Evolutionary conservation across 108 stramenopile species (phyloP).

Genomic region (Nannochloropsis gaditana): DNA sequence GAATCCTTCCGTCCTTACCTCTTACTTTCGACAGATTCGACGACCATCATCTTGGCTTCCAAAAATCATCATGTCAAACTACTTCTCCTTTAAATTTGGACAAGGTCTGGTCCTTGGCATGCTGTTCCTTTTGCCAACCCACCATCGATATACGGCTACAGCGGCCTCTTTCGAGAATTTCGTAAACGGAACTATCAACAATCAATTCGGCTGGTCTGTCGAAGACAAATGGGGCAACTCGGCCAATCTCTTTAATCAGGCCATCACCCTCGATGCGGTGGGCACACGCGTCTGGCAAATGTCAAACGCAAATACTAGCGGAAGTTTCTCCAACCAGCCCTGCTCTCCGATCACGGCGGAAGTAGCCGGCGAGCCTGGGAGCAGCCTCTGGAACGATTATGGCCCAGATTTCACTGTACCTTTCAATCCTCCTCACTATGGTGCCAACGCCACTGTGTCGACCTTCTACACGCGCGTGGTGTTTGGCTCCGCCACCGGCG

Average conservation of each 20-base stretch:
- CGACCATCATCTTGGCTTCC: too few relatives aligned
- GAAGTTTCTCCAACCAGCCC: not conserved
- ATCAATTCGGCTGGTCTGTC: not conserved
- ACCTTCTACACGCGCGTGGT: constrained; percentile 2
- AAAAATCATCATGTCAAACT: too few relatives aligned
- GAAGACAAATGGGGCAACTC: not conserved
- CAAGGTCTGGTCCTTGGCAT: too few relatives aligned
- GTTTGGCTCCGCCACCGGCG: not conserved
- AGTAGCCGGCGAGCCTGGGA: not conserved
- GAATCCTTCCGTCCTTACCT: too few relatives aligned
- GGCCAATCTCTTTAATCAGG: not conserved
- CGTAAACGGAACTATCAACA: not conserved
- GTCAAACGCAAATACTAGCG: not conserved
- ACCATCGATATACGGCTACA: not conserved
- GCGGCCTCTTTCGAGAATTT: not conserved
- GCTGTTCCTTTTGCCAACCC: not conserved
- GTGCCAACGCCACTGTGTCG: not conserved
- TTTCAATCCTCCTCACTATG: not conserved
- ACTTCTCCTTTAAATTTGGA: too few relatives aligned
- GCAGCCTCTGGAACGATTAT: constrained; percentile 6
- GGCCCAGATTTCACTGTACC: not conserved
- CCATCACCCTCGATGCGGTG: not conserved
- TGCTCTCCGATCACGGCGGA: not conserved
- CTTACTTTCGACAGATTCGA: too few relatives aligned
- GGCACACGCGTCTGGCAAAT: not conserved